Evolutionary conservation across 164 flowering plant genomes (phyloP), one percentile per base, ranked within the genome.

Genomic region (Buxus sempervirens): DNA sequence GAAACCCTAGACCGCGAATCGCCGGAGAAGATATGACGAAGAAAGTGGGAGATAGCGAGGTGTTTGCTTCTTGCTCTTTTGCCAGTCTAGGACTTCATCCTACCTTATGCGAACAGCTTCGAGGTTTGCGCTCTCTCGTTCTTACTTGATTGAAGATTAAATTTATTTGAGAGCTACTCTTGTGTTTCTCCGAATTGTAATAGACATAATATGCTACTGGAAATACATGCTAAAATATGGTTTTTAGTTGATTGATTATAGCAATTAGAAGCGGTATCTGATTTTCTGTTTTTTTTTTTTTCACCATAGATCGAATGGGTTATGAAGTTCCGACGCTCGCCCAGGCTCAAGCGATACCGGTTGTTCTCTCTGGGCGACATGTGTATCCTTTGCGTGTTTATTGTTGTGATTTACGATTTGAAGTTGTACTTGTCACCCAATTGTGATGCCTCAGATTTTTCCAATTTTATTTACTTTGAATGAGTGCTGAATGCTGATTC

Each of bases 301-400:
- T n/a, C n/a, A n/a, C n/a, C 24, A 53, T 79, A 92, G 97, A 95
- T 49, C 80, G 85, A 76, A 59, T 95, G 84, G 91, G 97, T 0
- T 90, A 88, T 51, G 83, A 92, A 75, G 87, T 66, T 60, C 97
- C 99, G 12, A 95, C 98, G 0, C 78, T 32, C 0, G 84, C 92
- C 8, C 99, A 95, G 65, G 97, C 98, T 69, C 80, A 92, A 70
- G 86, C 99, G 0, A 89, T 95, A 73, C 99, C 98, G 2, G 84
- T 84, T 24, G 80, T 89, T 54, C 80, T 92, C 65, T 86, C 96
- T 0, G 96, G 98, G 25, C 81, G 83, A 59, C 93, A 92, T 78
- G 93, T 87, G 97, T 88, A 90, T 75, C 75, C 65, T 45, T 69
- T 68, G 32, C 8, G n/a, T 64, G 2, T 78, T 42, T 23, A 19